phyloP scores from a whole-genome alignment of 805 yeast species.

The Millerozyma miso region DNA sequence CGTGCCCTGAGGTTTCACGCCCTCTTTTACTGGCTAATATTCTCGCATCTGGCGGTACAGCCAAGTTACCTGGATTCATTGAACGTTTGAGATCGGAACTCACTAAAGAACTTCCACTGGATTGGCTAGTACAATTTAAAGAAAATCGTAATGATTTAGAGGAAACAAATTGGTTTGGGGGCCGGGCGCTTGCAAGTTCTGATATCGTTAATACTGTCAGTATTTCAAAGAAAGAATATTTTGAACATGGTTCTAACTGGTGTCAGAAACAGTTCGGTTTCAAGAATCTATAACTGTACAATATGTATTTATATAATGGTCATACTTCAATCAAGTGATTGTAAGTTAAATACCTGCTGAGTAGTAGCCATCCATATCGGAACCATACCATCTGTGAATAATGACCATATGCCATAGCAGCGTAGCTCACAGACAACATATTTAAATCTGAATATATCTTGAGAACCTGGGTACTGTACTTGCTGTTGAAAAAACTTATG shows the following conservation, averaged over 20 bases:
- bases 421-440: conserved; percentile 41
- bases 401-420: conserved; percentile 82
- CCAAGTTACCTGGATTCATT: conserved; percentile 64
- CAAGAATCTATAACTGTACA: conserved; percentile 16
- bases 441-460: conserved; percentile 38
- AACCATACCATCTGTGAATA: conserved; percentile 93
- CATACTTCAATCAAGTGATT: conserved; percentile 53
- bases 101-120: conserved; percentile 64
- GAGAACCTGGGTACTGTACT: conserved; percentile 21
- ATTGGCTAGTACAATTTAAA: conserved; percentile 57
- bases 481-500: conserved; percentile 31
- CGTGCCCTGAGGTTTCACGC: conserved; percentile 67
- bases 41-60: conserved; percentile 77
- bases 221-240: conserved; percentile 74
- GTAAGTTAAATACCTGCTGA: conserved; percentile 71
- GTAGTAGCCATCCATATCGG: conserved; percentile 79
- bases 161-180: conserved; percentile 37
- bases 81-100: conserved; percentile 58
- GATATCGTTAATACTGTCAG: conserved; percentile 48
- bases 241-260: conserved; percentile 74
- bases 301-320: conserved; percentile 1
- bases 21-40: conserved; percentile 80
- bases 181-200: conserved; percentile 26
- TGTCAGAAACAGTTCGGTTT: conserved; percentile 51
- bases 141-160: conserved; percentile 22